phyloP scores from a whole-genome alignment of 106 monocot species.

The Hemerocallis citrina region DNA sequence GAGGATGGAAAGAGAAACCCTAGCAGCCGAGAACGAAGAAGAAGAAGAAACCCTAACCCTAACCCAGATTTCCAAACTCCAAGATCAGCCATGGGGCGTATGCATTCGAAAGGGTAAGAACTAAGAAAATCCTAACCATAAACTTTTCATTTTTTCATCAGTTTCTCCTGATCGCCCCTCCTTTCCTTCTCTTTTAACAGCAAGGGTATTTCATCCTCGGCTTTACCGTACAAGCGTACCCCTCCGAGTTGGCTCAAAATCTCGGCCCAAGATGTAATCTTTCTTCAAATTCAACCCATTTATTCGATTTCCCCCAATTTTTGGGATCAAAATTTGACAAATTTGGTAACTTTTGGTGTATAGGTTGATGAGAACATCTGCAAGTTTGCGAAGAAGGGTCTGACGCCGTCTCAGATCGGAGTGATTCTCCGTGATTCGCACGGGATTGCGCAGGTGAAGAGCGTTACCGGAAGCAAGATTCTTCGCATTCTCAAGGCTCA shows the following conservation, averaged over 20 bases:
- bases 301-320: background rate
- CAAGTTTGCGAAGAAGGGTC: constrained; percentile 81
- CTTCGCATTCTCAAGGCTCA: constrained; percentile 72
- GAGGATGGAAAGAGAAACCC: no score
- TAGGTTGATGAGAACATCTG: constrained; percentile 74
- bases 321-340: no score
- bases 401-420: constrained; percentile 79
- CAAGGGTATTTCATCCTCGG: constrained; percentile 57
- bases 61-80: background rate
- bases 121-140: background rate
- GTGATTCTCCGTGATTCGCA: constrained; percentile 79
- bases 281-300: background rate
- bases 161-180: background rate
- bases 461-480: constrained; percentile 80
- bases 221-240: constrained; percentile 72
- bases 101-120: background rate
- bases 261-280: constrained; percentile 44
- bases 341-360: background rate
- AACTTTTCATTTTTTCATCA: background rate
- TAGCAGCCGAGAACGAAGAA: background rate
- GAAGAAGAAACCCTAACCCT: background rate
- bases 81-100: background rate
- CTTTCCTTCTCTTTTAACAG: background rate
- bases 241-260: constrained; percentile 76
- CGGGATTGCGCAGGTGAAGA: constrained; percentile 82